Evolutionary conservation across 331 rosid species (phyloP).

Genomic region (Dryas integrifolia): DNA sequence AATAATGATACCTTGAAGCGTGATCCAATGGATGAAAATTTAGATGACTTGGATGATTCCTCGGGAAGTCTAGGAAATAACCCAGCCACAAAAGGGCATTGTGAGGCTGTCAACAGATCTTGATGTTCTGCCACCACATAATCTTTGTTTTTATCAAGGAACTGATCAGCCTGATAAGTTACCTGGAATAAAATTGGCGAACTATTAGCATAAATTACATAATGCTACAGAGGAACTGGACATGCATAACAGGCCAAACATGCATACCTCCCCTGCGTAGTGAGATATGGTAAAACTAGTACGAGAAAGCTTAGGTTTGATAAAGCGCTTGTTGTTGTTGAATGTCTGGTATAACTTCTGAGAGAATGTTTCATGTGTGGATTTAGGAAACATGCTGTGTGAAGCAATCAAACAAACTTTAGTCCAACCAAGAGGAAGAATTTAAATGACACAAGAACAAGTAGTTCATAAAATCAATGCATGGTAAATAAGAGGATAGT

Average conservation of each 20-base stretch:
- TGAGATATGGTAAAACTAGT: constrained; percentile 93
- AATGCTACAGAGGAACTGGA: constrained; percentile 18
- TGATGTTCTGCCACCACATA: constrained; percentile 97
- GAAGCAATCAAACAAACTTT: constrained; percentile 35
- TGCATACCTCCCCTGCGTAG: constrained; percentile 92
- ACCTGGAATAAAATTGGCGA: constrained; percentile 52
- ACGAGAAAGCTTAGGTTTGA: constrained; percentile 95
- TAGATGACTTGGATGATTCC: constrained; percentile 88
- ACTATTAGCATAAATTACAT: constrained; percentile 11
- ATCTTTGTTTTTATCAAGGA: constrained; percentile 97
- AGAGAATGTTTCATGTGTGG: constrained; percentile 94
- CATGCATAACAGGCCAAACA: constrained; percentile 27
- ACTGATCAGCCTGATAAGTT: constrained; percentile 81
- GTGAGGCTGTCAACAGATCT: constrained; percentile 78
- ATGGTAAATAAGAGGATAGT: constrained; percentile 13
- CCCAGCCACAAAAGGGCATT: constrained; percentile 83
- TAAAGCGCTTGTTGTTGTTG: constrained; percentile 86
- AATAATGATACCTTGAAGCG: constrained; percentile 71
- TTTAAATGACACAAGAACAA: constrained; percentile 21
- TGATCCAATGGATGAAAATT: constrained; percentile 95
- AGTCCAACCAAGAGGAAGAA: constrained; percentile 36
- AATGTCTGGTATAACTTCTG: constrained; percentile 96
- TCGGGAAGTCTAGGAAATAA: constrained; percentile 82
- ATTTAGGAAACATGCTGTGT: constrained; percentile 95
- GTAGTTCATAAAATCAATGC: constrained; percentile 12